These are phyloP conservation scores for Neonectria magnoliae DNA, from an alignment of 2,329 filamentous ascomycete genomes.

Conservation along the genomic window DNA sequence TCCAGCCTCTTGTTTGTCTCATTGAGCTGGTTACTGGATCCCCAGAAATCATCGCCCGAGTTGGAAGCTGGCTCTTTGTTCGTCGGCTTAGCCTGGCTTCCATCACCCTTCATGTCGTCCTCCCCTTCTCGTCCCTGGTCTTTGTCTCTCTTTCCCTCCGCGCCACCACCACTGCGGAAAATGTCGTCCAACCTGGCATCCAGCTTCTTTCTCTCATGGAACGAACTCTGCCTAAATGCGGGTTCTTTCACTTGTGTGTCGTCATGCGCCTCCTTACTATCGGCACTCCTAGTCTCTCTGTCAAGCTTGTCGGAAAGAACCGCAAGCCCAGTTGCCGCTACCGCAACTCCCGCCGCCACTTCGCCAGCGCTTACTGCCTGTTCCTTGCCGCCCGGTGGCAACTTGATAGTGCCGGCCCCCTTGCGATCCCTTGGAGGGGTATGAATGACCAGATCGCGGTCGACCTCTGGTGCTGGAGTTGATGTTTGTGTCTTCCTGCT, in stretches of 20 bases:
- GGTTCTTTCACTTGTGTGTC: slow-evolving; percentile 24
- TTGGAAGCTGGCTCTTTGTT: background rate
- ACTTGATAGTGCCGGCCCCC: slow-evolving; percentile 4
- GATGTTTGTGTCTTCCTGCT: background rate
- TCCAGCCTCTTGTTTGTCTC: slow-evolving; percentile 19
- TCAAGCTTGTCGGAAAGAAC: slow-evolving; percentile 48
- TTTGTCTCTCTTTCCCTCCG: slow-evolving; percentile 8
- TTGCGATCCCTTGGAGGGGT: slow-evolving; percentile 10
- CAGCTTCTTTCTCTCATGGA: slow-evolving; percentile 15
- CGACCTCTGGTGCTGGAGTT: background rate
- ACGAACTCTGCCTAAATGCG: background rate
- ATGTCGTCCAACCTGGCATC: slow-evolving; percentile 28
- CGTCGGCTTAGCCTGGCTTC: background rate
- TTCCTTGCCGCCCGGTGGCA: slow-evolving; percentile 8
- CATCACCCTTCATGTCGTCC: background rate
- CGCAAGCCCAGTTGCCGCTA: slow-evolving; percentile 43
- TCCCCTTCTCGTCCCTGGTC: background rate
- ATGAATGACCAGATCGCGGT: background rate
- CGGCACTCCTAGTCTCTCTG: slow-evolving; percentile 34
- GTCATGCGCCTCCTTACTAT: slow-evolving; percentile 43
- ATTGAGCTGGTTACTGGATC: slow-evolving; percentile 25
- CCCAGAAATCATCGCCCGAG: slow-evolving; percentile 45
- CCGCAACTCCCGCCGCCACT: slow-evolving; percentile 35
- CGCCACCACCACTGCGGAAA: slow-evolving; percentile 44
- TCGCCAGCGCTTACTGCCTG: slow-evolving; percentile 22